A percentile compares a stretch with the other conserved stretches of the same genome.
Evolutionary conservation across 352 stramenopile genomes (phyloP).

Genomic region (Phytophthora boehmeriae): DNA sequence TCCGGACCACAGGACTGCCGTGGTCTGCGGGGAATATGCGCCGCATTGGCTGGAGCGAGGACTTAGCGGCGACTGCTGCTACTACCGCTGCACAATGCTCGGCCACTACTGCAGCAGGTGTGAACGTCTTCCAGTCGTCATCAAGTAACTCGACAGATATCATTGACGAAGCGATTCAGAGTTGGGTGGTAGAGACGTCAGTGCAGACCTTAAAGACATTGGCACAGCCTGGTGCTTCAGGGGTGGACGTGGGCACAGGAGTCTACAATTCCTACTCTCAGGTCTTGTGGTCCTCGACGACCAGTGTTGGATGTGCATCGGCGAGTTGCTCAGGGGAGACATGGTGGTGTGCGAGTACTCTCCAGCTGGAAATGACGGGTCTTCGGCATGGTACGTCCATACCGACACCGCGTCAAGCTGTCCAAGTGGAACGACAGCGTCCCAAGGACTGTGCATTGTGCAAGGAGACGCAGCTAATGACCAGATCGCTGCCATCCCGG

Average conservation of each 20-base stretch:
- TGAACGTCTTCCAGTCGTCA: constrained; percentile 58
- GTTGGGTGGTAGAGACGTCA: constrained; percentile 65
- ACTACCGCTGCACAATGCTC: constrained; percentile 47
- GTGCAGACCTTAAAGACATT: constrained; percentile 53
- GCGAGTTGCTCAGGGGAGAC: constrained; percentile 45
- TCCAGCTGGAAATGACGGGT: constrained; percentile 52
- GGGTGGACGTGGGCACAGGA: constrained; percentile 55
- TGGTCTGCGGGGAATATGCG: constrained; percentile 73
- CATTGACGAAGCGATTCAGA: constrained; percentile 60
- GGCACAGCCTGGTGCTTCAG: constrained; percentile 41
- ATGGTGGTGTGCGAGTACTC: constrained; percentile 73
- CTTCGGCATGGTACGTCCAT: constrained; percentile 67
- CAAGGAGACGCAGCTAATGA: constrained; percentile 55
- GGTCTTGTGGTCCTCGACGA: constrained; percentile 68
- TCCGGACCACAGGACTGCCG: constrained; percentile 71
- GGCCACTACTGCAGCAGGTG: constrained; percentile 33
- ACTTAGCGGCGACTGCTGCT: constrained; percentile 47
- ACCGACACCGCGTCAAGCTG: constrained; percentile 51
- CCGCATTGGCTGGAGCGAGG: constrained; percentile 61
- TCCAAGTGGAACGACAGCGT: constrained; percentile 50
- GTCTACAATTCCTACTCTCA: constrained; percentile 82
- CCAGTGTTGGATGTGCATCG: constrained; percentile 64
- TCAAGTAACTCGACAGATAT: constrained; percentile 29
- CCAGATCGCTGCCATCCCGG: constrained; percentile 58
- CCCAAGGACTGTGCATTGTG: constrained; percentile 54